Percentiles rank a stretch among this genome's conserved stretches.
Conservation (phyloP, 371 early-diverging fungal species). For the Rhizomucor pusillus region DNA sequence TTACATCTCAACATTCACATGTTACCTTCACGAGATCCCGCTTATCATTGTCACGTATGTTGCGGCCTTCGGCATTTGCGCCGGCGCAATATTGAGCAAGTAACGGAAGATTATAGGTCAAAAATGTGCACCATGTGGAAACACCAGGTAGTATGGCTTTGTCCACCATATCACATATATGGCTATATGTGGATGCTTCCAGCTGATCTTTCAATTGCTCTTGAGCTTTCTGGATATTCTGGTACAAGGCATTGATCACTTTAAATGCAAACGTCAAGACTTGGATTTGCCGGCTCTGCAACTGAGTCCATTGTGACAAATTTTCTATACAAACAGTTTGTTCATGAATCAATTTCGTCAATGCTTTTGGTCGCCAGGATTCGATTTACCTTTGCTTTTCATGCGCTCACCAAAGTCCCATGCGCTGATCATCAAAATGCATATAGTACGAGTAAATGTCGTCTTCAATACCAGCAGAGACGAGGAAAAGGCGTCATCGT, state of each 20-base stretch:
- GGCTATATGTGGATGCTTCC: conserved; percentile 7
- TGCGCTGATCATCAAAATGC: conserved; percentile 37
- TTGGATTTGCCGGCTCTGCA: conserved; percentile 29
- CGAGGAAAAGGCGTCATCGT: conserved; percentile 5
- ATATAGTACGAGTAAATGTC: conserved; percentile 31
- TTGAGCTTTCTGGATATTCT: conserved; percentile 15
- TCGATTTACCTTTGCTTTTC: conserved; percentile 26
- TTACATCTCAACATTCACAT: too few species aligned
- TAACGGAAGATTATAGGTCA: conserved; percentile 23
- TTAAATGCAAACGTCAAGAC: conserved; percentile 29
- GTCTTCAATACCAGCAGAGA: conserved; percentile 32
- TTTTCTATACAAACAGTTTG: conserved; percentile 11
- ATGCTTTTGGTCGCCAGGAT: background rate
- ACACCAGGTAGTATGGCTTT: conserved; percentile 31
- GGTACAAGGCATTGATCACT: conserved; percentile 19
- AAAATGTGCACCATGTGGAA: conserved; percentile 44
- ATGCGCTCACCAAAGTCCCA: conserved; percentile 41
- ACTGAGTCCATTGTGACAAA: conserved; percentile 17
- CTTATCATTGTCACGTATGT: conserved; percentile 18
- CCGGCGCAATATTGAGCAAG: conserved; percentile 35
- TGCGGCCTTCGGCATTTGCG: conserved; percentile 12
- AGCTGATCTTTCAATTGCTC: too few species aligned
- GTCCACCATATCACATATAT: conserved; percentile 18
- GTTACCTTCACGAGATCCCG: conserved; percentile 26
- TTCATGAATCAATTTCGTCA: background rate